phyloP scores from a whole-genome alignment of 345 rosid species.

The Brassica incana region DNA sequence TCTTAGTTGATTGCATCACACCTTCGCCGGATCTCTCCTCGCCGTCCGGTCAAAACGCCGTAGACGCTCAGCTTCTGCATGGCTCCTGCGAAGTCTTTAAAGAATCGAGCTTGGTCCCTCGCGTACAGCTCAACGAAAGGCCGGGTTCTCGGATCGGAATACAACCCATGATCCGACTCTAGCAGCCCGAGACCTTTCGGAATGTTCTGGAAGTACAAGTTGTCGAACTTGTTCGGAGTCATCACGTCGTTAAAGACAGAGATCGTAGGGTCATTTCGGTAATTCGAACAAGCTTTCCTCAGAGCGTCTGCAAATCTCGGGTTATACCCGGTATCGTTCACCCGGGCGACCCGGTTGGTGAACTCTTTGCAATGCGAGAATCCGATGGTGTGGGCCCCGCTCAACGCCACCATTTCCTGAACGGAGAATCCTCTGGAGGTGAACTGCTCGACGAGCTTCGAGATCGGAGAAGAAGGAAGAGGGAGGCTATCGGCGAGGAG shows the following conservation, averaged over 20 bases:
- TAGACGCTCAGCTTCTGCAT: slow-evolving; percentile 5
- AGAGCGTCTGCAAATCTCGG: slow-evolving; percentile 46
- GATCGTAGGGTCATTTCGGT: slow-evolving; percentile 4
- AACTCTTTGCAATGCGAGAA: slow-evolving; percentile 61
- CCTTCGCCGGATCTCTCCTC: slow-evolving; percentile 5
- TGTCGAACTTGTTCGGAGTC: slow-evolving; percentile 58
- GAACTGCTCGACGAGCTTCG: slow-evolving; percentile 32
- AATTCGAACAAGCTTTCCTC: slow-evolving; percentile 1
- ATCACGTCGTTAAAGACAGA: slow-evolving; percentile 42
- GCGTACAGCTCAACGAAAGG: slow-evolving; percentile 2
- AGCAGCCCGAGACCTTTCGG: background rate
- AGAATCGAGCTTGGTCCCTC: background rate
- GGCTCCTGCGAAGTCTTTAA: background rate
- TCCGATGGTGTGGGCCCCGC: slow-evolving; percentile 64
- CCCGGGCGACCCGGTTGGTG: background rate
- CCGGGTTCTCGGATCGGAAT: background rate
- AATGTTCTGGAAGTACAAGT: slow-evolving; percentile 47
- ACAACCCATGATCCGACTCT: background rate
- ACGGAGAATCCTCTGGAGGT: background rate
- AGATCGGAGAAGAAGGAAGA: slow-evolving; percentile 58
- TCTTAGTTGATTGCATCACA: background rate
- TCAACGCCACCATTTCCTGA: slow-evolving; percentile 52
- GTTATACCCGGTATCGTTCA: slow-evolving; percentile 16
- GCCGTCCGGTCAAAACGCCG: background rate
- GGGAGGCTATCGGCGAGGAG: slow-evolving; percentile 57